phyloP scores from a whole-genome alignment of 345 rosid species.

The Sisymbrium irio region DNA sequence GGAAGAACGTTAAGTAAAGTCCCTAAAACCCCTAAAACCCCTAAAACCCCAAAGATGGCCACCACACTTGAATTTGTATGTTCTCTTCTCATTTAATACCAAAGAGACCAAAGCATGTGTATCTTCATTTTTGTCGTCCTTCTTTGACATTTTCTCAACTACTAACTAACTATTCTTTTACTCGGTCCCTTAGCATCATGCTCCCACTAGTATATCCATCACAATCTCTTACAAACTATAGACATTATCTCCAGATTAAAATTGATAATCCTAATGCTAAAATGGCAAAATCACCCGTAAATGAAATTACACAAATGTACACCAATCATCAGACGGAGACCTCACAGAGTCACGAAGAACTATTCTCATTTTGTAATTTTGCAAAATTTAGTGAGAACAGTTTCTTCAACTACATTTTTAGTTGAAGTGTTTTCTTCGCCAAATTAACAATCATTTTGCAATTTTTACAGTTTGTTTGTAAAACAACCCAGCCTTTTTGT shows the following conservation, averaged over 20 bases:
- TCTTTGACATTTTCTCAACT: conserved; percentile 7
- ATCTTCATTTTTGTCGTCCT: conserved; percentile 28
- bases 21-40: not conserved
- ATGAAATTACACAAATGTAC: no score
- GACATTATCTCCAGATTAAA: not conserved
- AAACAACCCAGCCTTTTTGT: not conserved
- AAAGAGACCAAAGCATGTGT: conserved; percentile 34
- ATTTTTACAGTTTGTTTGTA: no score
- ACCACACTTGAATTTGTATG: conserved; percentile 3
- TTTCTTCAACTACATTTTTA: no score
- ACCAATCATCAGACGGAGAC: no score
- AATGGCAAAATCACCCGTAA: no score
- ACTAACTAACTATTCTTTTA: conserved; percentile 25
- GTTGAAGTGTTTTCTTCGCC: no score
- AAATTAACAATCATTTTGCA: no score
- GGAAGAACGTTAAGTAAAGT: not conserved
- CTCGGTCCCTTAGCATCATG: conserved; percentile 11
- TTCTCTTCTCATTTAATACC: conserved; percentile 17
- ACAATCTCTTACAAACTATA: not conserved
- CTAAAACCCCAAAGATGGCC: conserved; percentile 9
- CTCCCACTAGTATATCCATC: not conserved
- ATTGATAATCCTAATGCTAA: not conserved
- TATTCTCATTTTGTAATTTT: no score
- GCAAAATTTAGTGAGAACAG: no score
- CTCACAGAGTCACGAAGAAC: no score